Percentiles rank a stretch among this genome's conserved stretches.
Conservation (phyloP, 495 filamentous ascomycete genomes). For the Ramalina peruviana region DNA sequence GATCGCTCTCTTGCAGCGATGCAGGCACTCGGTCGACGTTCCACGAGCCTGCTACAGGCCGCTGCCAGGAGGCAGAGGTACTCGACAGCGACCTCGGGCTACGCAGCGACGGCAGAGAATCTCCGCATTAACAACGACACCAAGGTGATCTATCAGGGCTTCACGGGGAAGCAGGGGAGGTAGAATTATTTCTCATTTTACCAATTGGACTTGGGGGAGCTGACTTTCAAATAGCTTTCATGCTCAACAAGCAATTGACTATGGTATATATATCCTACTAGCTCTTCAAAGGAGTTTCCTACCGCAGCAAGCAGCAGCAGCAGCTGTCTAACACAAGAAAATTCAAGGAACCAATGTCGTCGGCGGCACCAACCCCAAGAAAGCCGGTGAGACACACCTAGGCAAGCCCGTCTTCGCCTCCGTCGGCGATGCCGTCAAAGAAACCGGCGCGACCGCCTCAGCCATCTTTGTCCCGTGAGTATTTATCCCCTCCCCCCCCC, state of each 20-base stretch:
- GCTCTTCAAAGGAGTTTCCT: neutral
- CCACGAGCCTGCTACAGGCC: slow-evolving; percentile 34
- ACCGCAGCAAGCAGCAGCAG: slow-evolving; percentile 25
- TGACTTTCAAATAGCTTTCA: slow-evolving; percentile 58
- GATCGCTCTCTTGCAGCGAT: slow-evolving; percentile 25
- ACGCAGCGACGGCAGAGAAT: slow-evolving; percentile 75
- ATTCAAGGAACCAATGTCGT: slow-evolving; percentile 81
- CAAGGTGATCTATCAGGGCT: slow-evolving; percentile 92
- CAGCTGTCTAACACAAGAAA: neutral
- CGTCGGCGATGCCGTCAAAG: slow-evolving; percentile 77
- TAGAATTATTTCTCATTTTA: slow-evolving; percentile 22
- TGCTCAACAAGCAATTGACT: slow-evolving; percentile 93
- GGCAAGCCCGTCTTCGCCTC: slow-evolving; percentile 86
- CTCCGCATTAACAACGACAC: slow-evolving; percentile 85
- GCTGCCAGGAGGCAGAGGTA: slow-evolving; percentile 48
- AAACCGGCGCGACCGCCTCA: slow-evolving; percentile 79
- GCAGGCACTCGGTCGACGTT: slow-evolving; percentile 41
- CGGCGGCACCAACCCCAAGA: slow-evolving; percentile 97
- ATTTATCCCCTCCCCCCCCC: neutral
- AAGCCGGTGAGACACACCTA: slow-evolving; percentile 81
- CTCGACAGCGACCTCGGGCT: slow-evolving; percentile 51
- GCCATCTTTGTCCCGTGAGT: slow-evolving; percentile 95
- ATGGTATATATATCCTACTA: slow-evolving; percentile 47
- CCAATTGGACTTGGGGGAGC: slow-evolving; percentile 1
- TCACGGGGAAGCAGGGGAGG: slow-evolving; percentile 98